Base-by-base conservation (phyloP, 805 yeast species). In the Suhomyces vadensis region DNA sequence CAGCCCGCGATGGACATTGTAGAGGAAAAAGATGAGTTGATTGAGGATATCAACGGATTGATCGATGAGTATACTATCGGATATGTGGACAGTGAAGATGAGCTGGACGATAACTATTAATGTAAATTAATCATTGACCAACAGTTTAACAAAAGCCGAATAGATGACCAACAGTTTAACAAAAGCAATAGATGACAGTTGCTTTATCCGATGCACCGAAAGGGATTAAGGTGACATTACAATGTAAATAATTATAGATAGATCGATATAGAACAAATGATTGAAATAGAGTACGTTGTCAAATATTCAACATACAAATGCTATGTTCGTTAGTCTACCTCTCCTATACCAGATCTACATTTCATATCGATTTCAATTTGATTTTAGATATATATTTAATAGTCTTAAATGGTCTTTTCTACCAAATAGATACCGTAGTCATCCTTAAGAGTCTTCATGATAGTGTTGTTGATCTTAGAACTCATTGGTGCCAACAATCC, bases 401-500 rank as follows among this genome's bases (percentile, higher is more conserved):
- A 24, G 26, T 8, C 22, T 13, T 23, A 36, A 31, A 43, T 21
- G 19, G 48, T 45, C 42, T 45, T 92, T 75, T 94, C 99, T 51
- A 81, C 81, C 69, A 92, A 77, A 78, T 70, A 89, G 57, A 94
- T 91, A 49, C 86, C 87, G 68, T 89, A 87, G 50, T 87, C 85
- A 41, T 88, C 95, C 79, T 90, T 90, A 73, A 94, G 81, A 58
- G 85, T 83, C 72, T 89, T 83, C 82, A 92, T 85, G 69, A 94
- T 78, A 53, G 98, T 95, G 56, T 87, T 84, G 67, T 89, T 89
- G 64, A 90, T 81, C 64, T 88, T 94, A 52, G 95, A 85, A 50
- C 89, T 74, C 79, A 88, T 86, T 63, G 99, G 99, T 43, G 97
- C 98, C 56, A 83, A 77, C 64, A 94, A 77, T 57, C 99, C 99